Evolutionary conservation across 2,329 filamentous ascomycete species (phyloP).

Genomic region (Daldinia sp.): DNA sequence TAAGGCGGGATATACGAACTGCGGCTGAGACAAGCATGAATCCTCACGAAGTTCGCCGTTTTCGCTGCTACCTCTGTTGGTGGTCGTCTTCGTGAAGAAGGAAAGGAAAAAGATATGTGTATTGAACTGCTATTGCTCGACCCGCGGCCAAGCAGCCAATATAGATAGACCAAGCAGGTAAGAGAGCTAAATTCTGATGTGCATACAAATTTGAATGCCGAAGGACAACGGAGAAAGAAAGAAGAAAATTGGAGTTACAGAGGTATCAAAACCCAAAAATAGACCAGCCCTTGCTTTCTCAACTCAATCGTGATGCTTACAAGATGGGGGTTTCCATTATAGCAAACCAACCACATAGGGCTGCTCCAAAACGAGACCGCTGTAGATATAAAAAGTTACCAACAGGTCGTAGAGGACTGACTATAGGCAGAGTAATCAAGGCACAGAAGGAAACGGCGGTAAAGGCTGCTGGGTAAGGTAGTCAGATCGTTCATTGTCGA

Average conservation of each 20-base stretch:
- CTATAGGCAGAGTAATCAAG: slow-evolving; percentile 5
- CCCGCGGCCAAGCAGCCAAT: slow-evolving; percentile 32
- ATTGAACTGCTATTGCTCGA: slow-evolving; percentile 19
- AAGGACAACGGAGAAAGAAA: not conserved
- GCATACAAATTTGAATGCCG: slow-evolving; percentile 21
- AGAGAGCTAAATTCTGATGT: slow-evolving; percentile 36
- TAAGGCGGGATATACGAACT: slow-evolving; percentile 5
- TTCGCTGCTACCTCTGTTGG: not conserved
- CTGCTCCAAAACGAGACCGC: not conserved
- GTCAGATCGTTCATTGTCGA: slow-evolving; percentile 5
- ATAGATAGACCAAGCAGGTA: slow-evolving; percentile 15
- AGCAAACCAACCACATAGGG: slow-evolving; percentile 4
- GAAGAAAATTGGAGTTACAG: slow-evolving; percentile 6
- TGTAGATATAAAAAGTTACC: not conserved
- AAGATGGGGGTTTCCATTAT: slow-evolving; percentile 14
- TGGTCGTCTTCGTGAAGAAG: not conserved
- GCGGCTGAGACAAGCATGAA: slow-evolving; percentile 10
- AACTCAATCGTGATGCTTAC: slow-evolving; percentile 27
- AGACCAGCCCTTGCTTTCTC: slow-evolving; percentile 22
- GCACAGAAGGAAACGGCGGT: slow-evolving; percentile 1
- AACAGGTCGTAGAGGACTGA: not conserved
- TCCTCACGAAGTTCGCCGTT: slow-evolving; percentile 1
- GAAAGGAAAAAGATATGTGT: not conserved
- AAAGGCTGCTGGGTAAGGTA: not conserved
- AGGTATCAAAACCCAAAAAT: slow-evolving; percentile 23